phyloP scores from a whole-genome alignment of 495 filamentous ascomycete genomes.

The Rostrohypoxylon terebratum region DNA sequence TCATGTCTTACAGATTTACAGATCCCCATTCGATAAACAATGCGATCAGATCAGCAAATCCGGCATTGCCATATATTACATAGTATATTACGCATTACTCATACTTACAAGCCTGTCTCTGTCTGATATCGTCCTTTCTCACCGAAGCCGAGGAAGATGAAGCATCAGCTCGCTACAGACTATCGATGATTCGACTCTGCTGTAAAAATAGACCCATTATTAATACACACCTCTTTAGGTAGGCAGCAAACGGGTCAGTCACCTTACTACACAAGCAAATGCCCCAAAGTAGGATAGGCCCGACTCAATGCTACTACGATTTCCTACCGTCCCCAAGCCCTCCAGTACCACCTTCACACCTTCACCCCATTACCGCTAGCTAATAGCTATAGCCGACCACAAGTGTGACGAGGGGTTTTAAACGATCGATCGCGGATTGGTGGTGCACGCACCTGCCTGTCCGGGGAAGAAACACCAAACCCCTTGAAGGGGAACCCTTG shows the following conservation, averaged over 20 bases:
- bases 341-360: too few species aligned
- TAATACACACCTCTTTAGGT: background rate
- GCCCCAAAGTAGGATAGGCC: slow-evolving; percentile 30
- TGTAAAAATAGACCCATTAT: slow-evolving; percentile 7
- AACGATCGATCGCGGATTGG: slow-evolving; percentile 23
- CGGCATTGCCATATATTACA: background rate
- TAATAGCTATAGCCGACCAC: background rate
- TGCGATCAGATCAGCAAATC: slow-evolving; percentile 7
- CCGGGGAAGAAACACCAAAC: slow-evolving; percentile 14
- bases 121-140: background rate
- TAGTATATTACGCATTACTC: background rate
- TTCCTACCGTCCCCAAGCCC: background rate
- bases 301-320: slow-evolving; percentile 18
- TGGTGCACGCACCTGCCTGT: slow-evolving; percentile 29
- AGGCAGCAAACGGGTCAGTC: slow-evolving; percentile 17
- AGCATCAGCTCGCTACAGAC: background rate
- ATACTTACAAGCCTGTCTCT: background rate
- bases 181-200: background rate
- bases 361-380: background rate
- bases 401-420: slow-evolving; percentile 3
- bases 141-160: background rate
- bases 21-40: background rate
- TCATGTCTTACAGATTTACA: background rate
- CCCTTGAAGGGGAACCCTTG: background rate
- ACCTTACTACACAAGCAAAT: background rate